Evolutionary conservation across 2,329 filamentous ascomycete species (phyloP), one percentile per base, ranked within the genome.

Genomic region (Cladosporium sp.): DNA sequence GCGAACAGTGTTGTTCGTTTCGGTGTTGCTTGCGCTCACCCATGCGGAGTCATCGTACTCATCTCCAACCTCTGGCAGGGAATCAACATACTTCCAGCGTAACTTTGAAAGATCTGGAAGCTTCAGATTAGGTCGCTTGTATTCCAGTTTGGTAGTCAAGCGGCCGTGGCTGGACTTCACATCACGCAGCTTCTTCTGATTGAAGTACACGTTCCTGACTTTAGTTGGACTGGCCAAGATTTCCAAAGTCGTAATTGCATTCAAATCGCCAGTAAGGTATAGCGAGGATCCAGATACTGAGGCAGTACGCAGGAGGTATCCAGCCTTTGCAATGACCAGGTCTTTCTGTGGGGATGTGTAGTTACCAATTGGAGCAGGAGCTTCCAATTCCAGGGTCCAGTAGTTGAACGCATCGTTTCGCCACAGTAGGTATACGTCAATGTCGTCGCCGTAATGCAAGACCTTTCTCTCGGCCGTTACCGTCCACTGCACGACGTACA

Each of bases 41-140:
- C 88, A 93, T 6, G 69, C 67, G 3, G 78, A 78, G 66, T 93
- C 88, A 49, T 88, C 81, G 59, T 90, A 92, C 2, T 66, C 68
- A 0, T 73, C 57, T 44, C 77, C 66, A 6, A 88, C 72, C 64
- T 92, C 88, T 0, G 87, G 88, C 0, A 93, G 78, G 0, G 80
- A 80, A 66, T 92, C 82, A 28, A 87, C 62, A 53, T 80, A 82
- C 63, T 83, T 83, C 88, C 88, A 93, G 1, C 77, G 68, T 7
- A 87, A 67, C 0, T 71, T 65, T 9, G 74, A 72, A 1, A 91
- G 72, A 6, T 78, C 69, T 0, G 86, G 85, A 1, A 89, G 59
- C 0, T 64, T 61, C 32, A 87, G 55, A 0, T 70, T 64, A 0
- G 81, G 82, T 5, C 71, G 67, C 0, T 66, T 64, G 59, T 80